phyloP scores from a whole-genome alignment of 305 asterid species.

The Fraxinus sp. region DNA sequence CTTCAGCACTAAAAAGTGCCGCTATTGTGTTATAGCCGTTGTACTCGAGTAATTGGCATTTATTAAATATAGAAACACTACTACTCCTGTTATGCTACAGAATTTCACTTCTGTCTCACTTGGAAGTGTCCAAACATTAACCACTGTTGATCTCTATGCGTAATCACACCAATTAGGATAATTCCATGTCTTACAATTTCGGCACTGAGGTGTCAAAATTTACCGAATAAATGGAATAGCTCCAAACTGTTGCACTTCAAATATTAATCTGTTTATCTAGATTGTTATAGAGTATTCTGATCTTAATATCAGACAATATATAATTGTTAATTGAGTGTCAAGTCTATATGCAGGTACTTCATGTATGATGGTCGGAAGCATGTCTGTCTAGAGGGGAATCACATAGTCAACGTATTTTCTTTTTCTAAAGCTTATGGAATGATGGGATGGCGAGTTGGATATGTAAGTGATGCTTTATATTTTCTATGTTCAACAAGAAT shows the following conservation, averaged over 20 bases:
- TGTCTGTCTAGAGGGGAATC: slow-evolving; percentile 69
- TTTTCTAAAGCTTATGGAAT: slow-evolving; percentile 98
- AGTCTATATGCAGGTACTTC: slow-evolving; percentile 67
- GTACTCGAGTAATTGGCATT: neutral
- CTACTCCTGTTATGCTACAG: neutral
- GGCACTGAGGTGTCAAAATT: neutral
- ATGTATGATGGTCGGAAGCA: slow-evolving; percentile 94
- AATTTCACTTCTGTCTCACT: neutral
- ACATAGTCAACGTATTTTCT: slow-evolving; percentile 83
- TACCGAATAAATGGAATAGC: neutral
- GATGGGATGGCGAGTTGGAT: slow-evolving; percentile 99
- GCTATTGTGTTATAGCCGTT: neutral
- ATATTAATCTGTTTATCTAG: neutral
- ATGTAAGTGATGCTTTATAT: slow-evolving; percentile 51
- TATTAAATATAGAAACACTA: neutral
- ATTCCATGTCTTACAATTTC: neutral
- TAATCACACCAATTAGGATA: neutral
- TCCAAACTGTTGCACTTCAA: neutral
- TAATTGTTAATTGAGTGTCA: neutral
- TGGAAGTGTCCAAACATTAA: neutral
- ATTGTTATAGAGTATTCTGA: neutral
- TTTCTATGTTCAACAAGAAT: neutral
- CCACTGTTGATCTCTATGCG: neutral
- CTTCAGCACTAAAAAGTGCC: neutral
- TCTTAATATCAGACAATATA: neutral